Percentiles rank a stretch among this genome's conserved stretches.
Evolutionary conservation across 345 rosid species (phyloP).

Genomic region (Carallia brachiata): DNA sequence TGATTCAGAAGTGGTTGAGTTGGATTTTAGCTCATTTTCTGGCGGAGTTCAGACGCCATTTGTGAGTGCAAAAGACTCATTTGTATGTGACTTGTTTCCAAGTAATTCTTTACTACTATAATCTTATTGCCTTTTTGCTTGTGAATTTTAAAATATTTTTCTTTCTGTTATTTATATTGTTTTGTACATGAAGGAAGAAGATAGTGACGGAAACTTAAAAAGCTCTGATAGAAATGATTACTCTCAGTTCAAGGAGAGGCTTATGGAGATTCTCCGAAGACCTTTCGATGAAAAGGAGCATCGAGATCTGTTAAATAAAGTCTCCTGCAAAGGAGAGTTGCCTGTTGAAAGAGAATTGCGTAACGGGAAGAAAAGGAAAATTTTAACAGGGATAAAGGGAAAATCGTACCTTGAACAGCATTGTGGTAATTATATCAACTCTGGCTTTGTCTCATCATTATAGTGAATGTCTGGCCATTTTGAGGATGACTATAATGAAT

Average conservation of each 20-base stretch:
- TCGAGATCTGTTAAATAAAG: constrained; percentile 25
- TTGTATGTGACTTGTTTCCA: constrained; percentile 23
- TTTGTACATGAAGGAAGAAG: constrained; percentile 28
- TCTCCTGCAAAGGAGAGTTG: constrained; percentile 22
- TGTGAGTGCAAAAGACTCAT: constrained; percentile 30
- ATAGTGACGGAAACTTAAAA: constrained; percentile 3
- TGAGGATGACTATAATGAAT: too few species aligned
- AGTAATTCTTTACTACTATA: not conserved
- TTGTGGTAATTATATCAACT: constrained; percentile 29
- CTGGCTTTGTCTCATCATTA: not conserved
- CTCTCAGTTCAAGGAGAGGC: constrained; percentile 48
- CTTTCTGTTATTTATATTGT: constrained; percentile 18
- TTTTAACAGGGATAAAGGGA: constrained; percentile 9
- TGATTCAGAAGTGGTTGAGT: constrained; percentile 47
- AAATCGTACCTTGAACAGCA: constrained; percentile 53
- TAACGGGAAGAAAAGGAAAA: constrained; percentile 28
- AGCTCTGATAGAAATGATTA: constrained; percentile 10
- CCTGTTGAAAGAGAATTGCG: constrained; percentile 28
- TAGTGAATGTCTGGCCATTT: not conserved
- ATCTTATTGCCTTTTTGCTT: constrained; percentile 17
- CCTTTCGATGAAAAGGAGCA: constrained; percentile 49
- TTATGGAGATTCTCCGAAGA: constrained; percentile 40
- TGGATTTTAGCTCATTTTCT: constrained; percentile 34
- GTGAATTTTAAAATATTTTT: constrained; percentile 6
- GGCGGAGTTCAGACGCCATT: constrained; percentile 36